phyloP scores from a whole-genome alignment of 768 basidiomycete species.

The Hygrocybe coccinea region DNA sequence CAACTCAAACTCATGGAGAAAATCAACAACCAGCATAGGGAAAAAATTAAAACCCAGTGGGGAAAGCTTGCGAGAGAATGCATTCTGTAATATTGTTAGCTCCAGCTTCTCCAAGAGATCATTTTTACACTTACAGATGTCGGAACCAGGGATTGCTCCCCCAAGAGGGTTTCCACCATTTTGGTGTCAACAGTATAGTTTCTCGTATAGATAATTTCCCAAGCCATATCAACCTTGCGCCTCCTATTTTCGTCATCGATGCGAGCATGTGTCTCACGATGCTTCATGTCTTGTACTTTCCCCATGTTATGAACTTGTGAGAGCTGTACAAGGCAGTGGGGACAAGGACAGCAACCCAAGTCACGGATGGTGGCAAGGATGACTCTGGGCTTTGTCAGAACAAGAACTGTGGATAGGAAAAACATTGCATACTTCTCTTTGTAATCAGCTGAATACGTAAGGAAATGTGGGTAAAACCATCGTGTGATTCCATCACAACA shows the following conservation, averaged over 20 bases:
- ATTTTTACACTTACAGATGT: neutral
- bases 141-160: neutral
- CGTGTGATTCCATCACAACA: no score
- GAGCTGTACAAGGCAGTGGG: slow-evolving; percentile 16
- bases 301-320: slow-evolving; percentile 25
- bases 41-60: slow-evolving; percentile 7
- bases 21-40: slow-evolving; percentile 29
- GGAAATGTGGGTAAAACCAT: no score
- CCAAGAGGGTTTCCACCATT: no score
- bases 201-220: no score
- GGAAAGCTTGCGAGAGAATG: neutral
- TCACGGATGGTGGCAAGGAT: slow-evolving; percentile 22
- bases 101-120: neutral
- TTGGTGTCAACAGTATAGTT: no score
- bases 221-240: no score
- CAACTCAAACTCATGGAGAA: slow-evolving; percentile 39
- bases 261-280: neutral
- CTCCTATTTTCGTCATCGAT: neutral
- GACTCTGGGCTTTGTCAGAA: slow-evolving; percentile 8
- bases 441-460: slow-evolving; percentile 31
- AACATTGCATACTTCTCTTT: slow-evolving; percentile 27
- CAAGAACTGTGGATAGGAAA: neutral
- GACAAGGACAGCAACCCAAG: slow-evolving; percentile 26
- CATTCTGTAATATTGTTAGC: neutral
- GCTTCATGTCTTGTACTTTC: neutral